phyloP scores from a whole-genome alignment of 1,284 basidiomycete species.

The Ceratorhiza oryzae-sativae region DNA sequence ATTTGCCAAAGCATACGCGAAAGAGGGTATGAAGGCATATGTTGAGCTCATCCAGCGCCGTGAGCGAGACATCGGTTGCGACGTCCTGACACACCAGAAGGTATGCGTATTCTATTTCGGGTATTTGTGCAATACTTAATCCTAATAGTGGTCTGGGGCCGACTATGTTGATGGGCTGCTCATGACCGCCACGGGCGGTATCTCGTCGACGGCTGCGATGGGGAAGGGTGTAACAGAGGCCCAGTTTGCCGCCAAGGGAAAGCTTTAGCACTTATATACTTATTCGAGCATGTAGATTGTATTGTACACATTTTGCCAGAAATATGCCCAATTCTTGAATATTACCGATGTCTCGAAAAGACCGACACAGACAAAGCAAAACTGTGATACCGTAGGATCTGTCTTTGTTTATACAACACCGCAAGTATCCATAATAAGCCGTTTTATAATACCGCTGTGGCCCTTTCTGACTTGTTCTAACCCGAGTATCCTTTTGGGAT shows the following conservation, averaged over 20 bases:
- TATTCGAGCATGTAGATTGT: constrained; percentile 5
- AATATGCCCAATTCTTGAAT: background rate
- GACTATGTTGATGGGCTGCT: constrained; percentile 91
- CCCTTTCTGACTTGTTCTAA: too few relatives aligned
- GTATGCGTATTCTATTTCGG: constrained; percentile 45
- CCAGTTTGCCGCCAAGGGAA: constrained; percentile 65
- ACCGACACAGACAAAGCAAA: too few relatives aligned
- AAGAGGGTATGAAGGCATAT: constrained; percentile 75
- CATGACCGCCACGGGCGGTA: constrained; percentile 93
- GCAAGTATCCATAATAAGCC: too few relatives aligned
- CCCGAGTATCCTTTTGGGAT: too few relatives aligned
- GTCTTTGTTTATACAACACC: too few relatives aligned
- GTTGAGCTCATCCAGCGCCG: constrained; percentile 58
- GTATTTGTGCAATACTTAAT: constrained; percentile 36
- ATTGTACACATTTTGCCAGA: constrained; percentile 6
- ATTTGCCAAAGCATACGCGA: constrained; percentile 87
- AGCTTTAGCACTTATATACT: constrained; percentile 18
- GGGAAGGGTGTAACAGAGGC: constrained; percentile 91
- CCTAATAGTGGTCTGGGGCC: constrained; percentile 87
- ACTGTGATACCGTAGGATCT: too few relatives aligned
- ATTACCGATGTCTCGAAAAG: too few relatives aligned
- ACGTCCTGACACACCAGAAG: constrained; percentile 57
- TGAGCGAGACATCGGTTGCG: constrained; percentile 54
- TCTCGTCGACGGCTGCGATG: constrained; percentile 96
- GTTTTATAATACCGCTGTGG: too few relatives aligned